Base-by-base conservation (phyloP, 2,329 filamentous ascomycete genomes). In the Ilyonectria destructans region DNA sequence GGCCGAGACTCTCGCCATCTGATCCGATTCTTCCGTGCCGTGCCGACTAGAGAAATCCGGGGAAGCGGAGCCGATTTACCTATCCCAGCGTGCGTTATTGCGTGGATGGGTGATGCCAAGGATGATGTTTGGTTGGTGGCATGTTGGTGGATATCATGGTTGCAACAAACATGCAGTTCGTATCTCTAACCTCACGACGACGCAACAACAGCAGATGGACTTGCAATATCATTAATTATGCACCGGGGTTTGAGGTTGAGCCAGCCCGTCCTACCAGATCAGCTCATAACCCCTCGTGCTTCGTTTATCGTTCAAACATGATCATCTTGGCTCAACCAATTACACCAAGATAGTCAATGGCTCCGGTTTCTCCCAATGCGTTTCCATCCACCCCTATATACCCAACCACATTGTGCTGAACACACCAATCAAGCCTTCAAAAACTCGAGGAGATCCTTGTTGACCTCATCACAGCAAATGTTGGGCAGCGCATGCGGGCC, bases 401-500 rank as follows among this genome's bases (percentile, higher is more conserved):
- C 7, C 19, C 29, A 7, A 12, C 3, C 21, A 6, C 7, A 1
- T 17, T 15, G 9, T 19, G 12, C 13, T n/a, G 15, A n/a, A n/a
- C 15, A 8, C 40, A 43, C 17, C 6, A 43, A 43, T 62, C 48
- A 63, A 10, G 52, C 55, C 57, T 68, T 60, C 21, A 68, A 40
- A 69, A 83, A 82, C 3, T 73, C 71, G 7, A 84, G 71, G 52
- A 84, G 66, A 63, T 82, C 81, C 49, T 77, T 68, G 65, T 81
- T 83, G 13, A 82, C 75, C 66, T 80, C 72, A 48, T 80, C 80
- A 13, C 71, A 58, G 51, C 77, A 75, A n/a, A 79, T 77, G 62
- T 82, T 81, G 13, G 80, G 81, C 59, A 83, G 74, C 8, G 75
- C 82, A 72, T 85, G 82, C 31, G 79, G 74, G 1, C 77, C 82